Evolutionary conservation across 2,329 filamentous ascomycete species (phyloP).

Genomic region (Periconia digitata): DNA sequence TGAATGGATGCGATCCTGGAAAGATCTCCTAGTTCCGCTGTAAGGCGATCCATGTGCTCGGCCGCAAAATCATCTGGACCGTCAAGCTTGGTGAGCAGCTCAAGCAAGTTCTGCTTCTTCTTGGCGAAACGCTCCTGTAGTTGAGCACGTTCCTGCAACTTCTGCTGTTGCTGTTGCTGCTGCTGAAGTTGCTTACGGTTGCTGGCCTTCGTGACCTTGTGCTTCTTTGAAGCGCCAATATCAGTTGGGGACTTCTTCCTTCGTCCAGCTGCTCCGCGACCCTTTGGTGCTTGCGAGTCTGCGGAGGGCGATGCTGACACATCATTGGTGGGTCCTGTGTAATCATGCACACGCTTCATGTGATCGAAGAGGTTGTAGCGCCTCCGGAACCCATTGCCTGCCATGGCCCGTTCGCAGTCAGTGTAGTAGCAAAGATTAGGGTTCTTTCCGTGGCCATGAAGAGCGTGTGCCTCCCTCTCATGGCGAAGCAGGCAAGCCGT

Average conservation of each 20-base stretch:
- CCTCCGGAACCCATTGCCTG: slow-evolving; percentile 87
- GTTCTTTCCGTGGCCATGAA: slow-evolving; percentile 92
- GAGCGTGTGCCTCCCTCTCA: slow-evolving; percentile 91
- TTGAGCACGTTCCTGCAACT: slow-evolving; percentile 28
- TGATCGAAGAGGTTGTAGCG: slow-evolving; percentile 96
- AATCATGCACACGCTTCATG: slow-evolving; percentile 89
- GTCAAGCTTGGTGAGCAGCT: slow-evolving; percentile 32
- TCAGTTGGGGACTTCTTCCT: slow-evolving; percentile 40
- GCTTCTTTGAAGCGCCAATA: slow-evolving; percentile 32
- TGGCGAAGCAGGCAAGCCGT: slow-evolving; percentile 93
- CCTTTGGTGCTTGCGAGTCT: slow-evolving; percentile 20
- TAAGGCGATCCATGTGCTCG: slow-evolving; percentile 33
- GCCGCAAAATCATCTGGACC: slow-evolving; percentile 38
- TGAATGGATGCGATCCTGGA: slow-evolving; percentile 38
- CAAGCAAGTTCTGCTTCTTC: slow-evolving; percentile 40
- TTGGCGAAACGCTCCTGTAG: slow-evolving; percentile 34
- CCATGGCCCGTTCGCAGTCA: slow-evolving; percentile 79
- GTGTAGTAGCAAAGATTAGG: slow-evolving; percentile 86
- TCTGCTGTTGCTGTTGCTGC: slow-evolving; percentile 34
- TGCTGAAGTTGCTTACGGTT: slow-evolving; percentile 33
- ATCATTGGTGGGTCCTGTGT: slow-evolving; percentile 39
- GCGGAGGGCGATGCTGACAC: slow-evolving; percentile 27
- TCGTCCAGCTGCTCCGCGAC: slow-evolving; percentile 30
- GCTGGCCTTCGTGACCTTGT: slow-evolving; percentile 17
- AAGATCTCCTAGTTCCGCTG: slow-evolving; percentile 36